Percentiles rank a stretch among this genome's conserved stretches.
Evolutionary conservation across 2,329 filamentous ascomycete species (phyloP).

Genomic region (Stromatinia cepivora): DNA sequence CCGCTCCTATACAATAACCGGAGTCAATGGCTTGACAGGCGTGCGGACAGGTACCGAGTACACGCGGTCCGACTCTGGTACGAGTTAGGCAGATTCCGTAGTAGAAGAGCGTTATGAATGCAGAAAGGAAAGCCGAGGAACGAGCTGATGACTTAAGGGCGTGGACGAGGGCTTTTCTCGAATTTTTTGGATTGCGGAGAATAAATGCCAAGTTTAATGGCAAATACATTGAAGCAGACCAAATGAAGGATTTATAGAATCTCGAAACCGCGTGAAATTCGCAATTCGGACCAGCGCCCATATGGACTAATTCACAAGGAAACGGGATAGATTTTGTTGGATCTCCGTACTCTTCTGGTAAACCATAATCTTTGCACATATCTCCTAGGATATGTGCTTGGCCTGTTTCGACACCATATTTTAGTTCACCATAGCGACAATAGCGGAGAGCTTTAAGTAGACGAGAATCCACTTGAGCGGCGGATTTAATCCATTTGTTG

Average conservation of each 20-base stretch:
- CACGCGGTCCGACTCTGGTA: slow-evolving; percentile 68
- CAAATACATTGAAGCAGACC: slow-evolving; percentile 74
- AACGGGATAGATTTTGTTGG: slow-evolving; percentile 64
- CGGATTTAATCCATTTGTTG: slow-evolving; percentile 77
- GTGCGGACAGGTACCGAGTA: slow-evolving; percentile 57
- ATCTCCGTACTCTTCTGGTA: slow-evolving; percentile 72
- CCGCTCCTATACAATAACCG: slow-evolving; percentile 68
- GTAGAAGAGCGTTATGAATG: slow-evolving; percentile 79
- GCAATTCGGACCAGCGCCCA: slow-evolving; percentile 71
- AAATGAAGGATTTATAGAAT: slow-evolving; percentile 68
- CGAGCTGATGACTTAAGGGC: slow-evolving; percentile 56
- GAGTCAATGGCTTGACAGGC: slow-evolving; percentile 56
- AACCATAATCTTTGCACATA: slow-evolving; percentile 71
- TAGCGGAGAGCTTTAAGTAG: slow-evolving; percentile 73
- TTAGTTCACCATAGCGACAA: slow-evolving; percentile 60
- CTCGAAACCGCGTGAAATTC: slow-evolving; percentile 71
- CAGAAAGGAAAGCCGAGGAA: slow-evolving; percentile 74
- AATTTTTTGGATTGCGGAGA: slow-evolving; percentile 49
- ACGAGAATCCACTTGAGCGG: slow-evolving; percentile 71
- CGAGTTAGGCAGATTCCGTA: slow-evolving; percentile 80
- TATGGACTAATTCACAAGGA: slow-evolving; percentile 82
- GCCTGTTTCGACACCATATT: slow-evolving; percentile 73
- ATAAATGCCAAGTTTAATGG: slow-evolving; percentile 68
- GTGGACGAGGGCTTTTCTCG: slow-evolving; percentile 48
- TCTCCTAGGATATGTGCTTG: slow-evolving; percentile 65